Evolutionary conservation across 75 land plant genomes (phyloP).

Genomic region (Pseudotsuga menziesii): DNA sequence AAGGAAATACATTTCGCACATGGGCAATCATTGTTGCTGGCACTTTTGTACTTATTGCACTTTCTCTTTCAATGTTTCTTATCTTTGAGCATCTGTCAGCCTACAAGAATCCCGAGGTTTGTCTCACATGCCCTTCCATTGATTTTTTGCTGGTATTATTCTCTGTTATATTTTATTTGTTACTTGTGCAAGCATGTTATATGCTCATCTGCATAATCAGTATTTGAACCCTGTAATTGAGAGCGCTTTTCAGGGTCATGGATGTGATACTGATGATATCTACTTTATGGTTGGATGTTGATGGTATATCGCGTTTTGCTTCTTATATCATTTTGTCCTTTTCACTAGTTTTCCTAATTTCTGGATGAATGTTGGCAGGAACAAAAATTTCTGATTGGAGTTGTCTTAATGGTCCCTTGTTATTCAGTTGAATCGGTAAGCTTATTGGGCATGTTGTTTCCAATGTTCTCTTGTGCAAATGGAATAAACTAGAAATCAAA

Average conservation of each 20-base stretch:
- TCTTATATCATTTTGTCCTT: not conserved
- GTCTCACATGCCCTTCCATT: not conserved
- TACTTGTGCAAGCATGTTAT: not conserved
- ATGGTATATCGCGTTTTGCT: not conserved
- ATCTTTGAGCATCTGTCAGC: conserved; percentile 81
- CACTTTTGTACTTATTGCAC: conserved; percentile 50
- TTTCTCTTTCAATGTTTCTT: conserved; percentile 65
- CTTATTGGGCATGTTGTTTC: not conserved
- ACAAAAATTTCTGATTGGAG: conserved; percentile 96
- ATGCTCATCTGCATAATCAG: not conserved
- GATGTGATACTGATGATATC: not conserved
- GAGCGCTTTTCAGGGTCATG: not conserved
- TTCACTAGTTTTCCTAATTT: not conserved
- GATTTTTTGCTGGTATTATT: not conserved
- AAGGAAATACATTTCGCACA: not conserved
- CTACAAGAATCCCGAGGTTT: conserved; percentile 87
- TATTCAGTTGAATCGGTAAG: conserved; percentile 93
- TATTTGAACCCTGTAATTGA: not conserved
- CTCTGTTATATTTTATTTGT: not conserved
- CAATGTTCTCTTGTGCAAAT: too few relatives aligned
- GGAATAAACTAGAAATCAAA: too few relatives aligned
- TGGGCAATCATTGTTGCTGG: conserved; percentile 65
- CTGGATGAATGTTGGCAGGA: conserved; percentile 52
- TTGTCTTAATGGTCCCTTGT: conserved; percentile 93
- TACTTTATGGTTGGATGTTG: not conserved